Evolutionary conservation across 1,284 basidiomycete species (phyloP), one percentile per base, ranked within the genome.

Genomic region (Leccinum pachyderme): DNA sequence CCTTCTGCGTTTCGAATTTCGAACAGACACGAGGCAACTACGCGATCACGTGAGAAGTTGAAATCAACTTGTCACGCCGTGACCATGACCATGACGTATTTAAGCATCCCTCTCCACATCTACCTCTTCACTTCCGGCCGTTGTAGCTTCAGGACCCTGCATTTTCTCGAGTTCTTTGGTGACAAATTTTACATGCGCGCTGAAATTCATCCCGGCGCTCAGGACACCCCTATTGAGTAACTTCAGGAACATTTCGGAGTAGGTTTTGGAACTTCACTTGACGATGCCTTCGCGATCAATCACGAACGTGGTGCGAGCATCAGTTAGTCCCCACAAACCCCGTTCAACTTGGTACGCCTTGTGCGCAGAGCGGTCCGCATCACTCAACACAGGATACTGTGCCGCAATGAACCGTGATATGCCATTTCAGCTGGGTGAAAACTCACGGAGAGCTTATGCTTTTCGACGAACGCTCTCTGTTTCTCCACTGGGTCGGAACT

Each of bases 341-440:
- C 80, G 85, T 7, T 81, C 81, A 29, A 91, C 79, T 7, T 77
- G 70, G 64, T 88, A 93, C 2, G 80, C 76, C 63, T 83, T 83
- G 56, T 84, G 77, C 11, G 79, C 84, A 54, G 78, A 75, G 29
- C 84, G 84, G 18, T 83, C 77, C 18, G 72, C 65, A 62, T 93
- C 91, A 60, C 86, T 90, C 60, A 93, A 70, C 18, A 93, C 77
- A 4, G 88, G 87, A 69, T 88, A 93, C 81, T 88, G 60, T 5
- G 15, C 8, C 29, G 28, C 29, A 35, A 43, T 49, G 41, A 47
- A 8, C 15, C 7, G 51, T 27, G 45, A 29, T 22, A 13, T 6
- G 11, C 24, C 25, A 13, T 25, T 37, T 37, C 43, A 15, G 31
- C 32, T 5, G 6, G 5, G 31, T 25, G 31, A 50, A 41, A 45